phyloP scores from a whole-genome alignment of 2,329 filamentous ascomycete species.

The Fusarium camptoceras region DNA sequence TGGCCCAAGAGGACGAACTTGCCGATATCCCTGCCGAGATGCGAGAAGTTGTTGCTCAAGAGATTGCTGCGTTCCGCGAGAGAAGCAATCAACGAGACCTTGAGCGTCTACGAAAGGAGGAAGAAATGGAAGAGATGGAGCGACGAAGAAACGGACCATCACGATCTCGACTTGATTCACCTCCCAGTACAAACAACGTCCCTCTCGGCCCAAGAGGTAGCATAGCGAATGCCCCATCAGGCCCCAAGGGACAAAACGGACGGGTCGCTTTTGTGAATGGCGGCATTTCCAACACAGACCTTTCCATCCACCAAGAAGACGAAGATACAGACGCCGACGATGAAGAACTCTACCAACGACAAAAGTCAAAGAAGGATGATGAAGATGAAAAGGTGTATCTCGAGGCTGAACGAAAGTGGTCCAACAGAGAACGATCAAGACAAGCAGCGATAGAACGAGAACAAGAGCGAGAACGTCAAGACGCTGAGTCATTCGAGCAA shows the following conservation, averaged over 20 bases:
- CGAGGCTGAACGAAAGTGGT: slow-evolving; percentile 90
- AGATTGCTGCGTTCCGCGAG: slow-evolving; percentile 95
- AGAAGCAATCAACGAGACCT: slow-evolving; percentile 88
- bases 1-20: slow-evolving; percentile 90
- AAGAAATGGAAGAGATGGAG: slow-evolving; percentile 91
- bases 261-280: slow-evolving; percentile 85
- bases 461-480: slow-evolving; percentile 80
- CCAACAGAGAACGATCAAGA: slow-evolving; percentile 86
- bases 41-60: slow-evolving; percentile 92
- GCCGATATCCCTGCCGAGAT: slow-evolving; percentile 96
- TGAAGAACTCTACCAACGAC: slow-evolving; percentile 81
- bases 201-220: slow-evolving; percentile 57
- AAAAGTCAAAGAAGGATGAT: slow-evolving; percentile 75
- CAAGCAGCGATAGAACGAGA: slow-evolving; percentile 89
- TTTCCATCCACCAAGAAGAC: slow-evolving; percentile 74
- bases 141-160: slow-evolving; percentile 74
- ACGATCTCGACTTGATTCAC: slow-evolving; percentile 78
- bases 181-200: slow-evolving; percentile 66
- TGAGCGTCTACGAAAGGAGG: slow-evolving; percentile 87
- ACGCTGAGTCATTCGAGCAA: slow-evolving; percentile 73
- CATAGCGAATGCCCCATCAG: slow-evolving; percentile 79
- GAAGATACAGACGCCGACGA: slow-evolving; percentile 91
- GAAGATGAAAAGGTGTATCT: slow-evolving; percentile 85
- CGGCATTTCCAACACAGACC: slow-evolving; percentile 70
- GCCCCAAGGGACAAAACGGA: slow-evolving; percentile 74